These are phyloP conservation scores for Chalaropsis thielavioides DNA, from an alignment of 2,329 filamentous ascomycete genomes.

Conservation along the genomic window DNA sequence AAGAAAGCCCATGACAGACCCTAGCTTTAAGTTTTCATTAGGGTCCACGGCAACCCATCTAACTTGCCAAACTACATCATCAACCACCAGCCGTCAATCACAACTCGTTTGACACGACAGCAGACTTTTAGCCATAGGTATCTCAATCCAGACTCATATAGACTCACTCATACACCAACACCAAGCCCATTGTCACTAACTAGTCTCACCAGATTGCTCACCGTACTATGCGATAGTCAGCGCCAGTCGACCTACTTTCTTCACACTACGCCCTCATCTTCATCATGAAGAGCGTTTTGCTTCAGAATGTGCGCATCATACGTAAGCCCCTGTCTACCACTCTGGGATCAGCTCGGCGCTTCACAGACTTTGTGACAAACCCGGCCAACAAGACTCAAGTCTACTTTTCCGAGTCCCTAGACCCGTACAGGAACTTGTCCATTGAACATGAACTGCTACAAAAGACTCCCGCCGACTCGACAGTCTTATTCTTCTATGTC, in stretches of 20 bases:
- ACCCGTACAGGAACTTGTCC: slow-evolving; percentile 83
- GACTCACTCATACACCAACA: not conserved
- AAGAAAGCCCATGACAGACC: not conserved
- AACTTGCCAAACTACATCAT: not conserved
- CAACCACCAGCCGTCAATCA: not conserved
- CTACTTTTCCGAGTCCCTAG: slow-evolving; percentile 52
- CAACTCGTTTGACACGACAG: too few species aligned
- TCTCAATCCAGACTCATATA: not conserved
- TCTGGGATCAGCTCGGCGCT: slow-evolving; percentile 18
- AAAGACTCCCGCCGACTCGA: slow-evolving; percentile 54
- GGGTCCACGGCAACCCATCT: not conserved
- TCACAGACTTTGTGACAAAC: slow-evolving; percentile 28
- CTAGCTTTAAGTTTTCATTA: not conserved
- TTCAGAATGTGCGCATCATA: not conserved
- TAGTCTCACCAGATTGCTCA: not conserved
- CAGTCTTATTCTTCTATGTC: slow-evolving; percentile 71
- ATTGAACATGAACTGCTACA: slow-evolving; percentile 84
- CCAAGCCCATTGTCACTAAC: not conserved
- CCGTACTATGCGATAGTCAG: not conserved
- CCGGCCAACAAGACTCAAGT: slow-evolving; percentile 44
- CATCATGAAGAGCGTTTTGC: not conserved
- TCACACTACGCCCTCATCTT: not conserved
- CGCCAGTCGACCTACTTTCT: not conserved
- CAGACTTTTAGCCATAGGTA: too few species aligned
- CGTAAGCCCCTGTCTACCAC: not conserved